Conservation (phyloP, 768 basidiomycete species). For the Rhizopogon vulgaris region DNA sequence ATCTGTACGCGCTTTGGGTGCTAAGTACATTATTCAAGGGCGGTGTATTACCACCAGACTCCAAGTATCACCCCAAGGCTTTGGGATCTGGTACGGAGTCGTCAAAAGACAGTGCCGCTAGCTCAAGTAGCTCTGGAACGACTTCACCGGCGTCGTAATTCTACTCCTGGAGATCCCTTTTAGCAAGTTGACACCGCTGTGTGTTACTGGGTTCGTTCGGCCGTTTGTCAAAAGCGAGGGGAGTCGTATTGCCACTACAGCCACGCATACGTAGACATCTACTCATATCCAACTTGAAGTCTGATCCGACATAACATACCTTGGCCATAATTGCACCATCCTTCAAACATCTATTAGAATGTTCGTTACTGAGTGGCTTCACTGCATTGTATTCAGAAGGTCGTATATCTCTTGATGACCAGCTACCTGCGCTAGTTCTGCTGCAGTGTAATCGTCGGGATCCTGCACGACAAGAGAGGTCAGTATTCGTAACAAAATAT, state of each 20-base stretch:
- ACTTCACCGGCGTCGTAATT: constrained; percentile 8
- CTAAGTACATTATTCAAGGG: constrained; percentile 36
- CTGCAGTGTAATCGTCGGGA: constrained; percentile 54
- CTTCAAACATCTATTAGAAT: background rate
- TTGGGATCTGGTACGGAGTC: constrained; percentile 7
- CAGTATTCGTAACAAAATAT: constrained; percentile 3
- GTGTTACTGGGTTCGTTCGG: background rate
- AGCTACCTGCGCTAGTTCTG: constrained; percentile 54
- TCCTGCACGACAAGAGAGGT: constrained; percentile 39
- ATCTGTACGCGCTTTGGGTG: background rate
- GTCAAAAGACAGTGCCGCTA: background rate
- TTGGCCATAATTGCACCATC: background rate
- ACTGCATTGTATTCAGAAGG: constrained; percentile 14
- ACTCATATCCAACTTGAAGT: background rate
- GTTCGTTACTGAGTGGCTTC: background rate
- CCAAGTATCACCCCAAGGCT: constrained; percentile 45
- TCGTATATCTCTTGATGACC: constrained; percentile 49
- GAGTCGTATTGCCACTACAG: background rate
- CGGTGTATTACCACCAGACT: constrained; percentile 51
- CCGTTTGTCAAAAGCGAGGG: background rate
- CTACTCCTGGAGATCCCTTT: background rate
- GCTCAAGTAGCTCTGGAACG: background rate
- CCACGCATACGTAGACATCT: background rate
- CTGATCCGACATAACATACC: background rate
- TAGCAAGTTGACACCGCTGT: constrained; percentile 1